phyloP scores from a whole-genome alignment of 2,329 filamentous ascomycete genomes.

The Periconia sp. region DNA sequence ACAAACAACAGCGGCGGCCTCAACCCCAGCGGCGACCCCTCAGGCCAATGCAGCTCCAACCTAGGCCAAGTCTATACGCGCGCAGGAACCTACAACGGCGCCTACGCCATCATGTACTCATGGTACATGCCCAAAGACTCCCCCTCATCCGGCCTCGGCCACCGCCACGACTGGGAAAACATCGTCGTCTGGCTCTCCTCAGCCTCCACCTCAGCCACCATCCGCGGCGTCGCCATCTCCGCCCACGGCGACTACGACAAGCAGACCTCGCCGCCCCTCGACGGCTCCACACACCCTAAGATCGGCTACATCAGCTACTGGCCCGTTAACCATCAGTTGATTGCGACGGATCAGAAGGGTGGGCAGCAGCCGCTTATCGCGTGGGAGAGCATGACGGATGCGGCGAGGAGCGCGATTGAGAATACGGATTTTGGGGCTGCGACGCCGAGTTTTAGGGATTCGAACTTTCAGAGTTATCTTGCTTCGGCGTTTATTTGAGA shows the following conservation, averaged over 20 bases:
- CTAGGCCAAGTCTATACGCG: constrained; percentile 57
- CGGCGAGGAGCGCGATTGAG: constrained; percentile 47
- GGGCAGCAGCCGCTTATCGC: constrained; percentile 52
- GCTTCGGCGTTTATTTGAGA: constrained; percentile 25
- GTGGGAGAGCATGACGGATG: constrained; percentile 52
- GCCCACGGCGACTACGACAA: constrained; percentile 55
- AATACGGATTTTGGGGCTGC: constrained; percentile 51
- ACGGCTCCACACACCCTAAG: constrained; percentile 47
- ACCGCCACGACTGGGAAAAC: constrained; percentile 61
- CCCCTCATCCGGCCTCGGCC: constrained; percentile 49
- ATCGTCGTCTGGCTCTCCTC: constrained; percentile 55
- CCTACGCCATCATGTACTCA: constrained; percentile 55
- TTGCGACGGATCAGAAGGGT: constrained; percentile 45
- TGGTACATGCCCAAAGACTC: constrained; percentile 57
- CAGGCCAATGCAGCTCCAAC: constrained; percentile 46
- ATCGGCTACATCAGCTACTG: constrained; percentile 54
- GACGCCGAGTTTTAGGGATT: constrained; percentile 53
- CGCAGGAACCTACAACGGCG: constrained; percentile 42
- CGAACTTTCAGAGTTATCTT: constrained; percentile 52
- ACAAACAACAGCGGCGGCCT: constrained; percentile 46
- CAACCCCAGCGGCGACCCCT: constrained; percentile 41
- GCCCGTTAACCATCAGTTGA: constrained; percentile 53
- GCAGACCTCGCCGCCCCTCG: constrained; percentile 42
- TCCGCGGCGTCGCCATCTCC: constrained; percentile 55
- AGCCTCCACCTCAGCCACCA: constrained; percentile 42